Base-by-base conservation (phyloP, 345 rosid species). In the Clarkia xantiana region DNA sequence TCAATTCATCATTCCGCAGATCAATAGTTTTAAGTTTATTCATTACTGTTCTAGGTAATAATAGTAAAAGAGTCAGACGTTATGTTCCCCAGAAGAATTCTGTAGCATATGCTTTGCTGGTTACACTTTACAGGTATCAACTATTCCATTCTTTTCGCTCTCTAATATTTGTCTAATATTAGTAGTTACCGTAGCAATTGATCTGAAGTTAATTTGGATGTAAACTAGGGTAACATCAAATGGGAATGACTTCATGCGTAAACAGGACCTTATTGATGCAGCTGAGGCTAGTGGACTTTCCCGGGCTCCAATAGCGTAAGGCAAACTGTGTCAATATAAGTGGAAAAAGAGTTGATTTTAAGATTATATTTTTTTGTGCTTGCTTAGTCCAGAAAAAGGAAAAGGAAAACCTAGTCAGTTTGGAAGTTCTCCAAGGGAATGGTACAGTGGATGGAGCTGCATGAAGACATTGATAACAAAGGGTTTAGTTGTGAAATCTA, bases 251-350 rank as follows among this genome's bases (percentile, higher is more conserved):
- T 84, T 76, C 64, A 79, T 86, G 98, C 67, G 57, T 39, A 83
- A 81, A 60, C 86, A 81, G 69, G 96, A 81, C 60, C 84, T 90
- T 49, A 83, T 86, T 58, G 98, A 86, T 72, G 91, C 83, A 34
- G 74, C 94, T 58, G 98, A 91, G 55, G 94, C 91, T 20, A 86
- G 94, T 63, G 98, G 97, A 22, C 94, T 86, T 66, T 86, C 96
- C 63, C 78, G 78, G 42, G 73, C 45, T 9, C 84, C 93, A 41
- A 71, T 90, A 44, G 65, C 11, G 96, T 86, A 74, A 39, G 95
- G 44, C 53, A 18, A 17, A 68, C 22, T 38, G 36, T 41, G 3
- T 4, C 10, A 47, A 39, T 19, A 22, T 48, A 56, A 12, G 6
- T 43, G 51, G 23, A 40, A 16, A 19, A 14, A 23, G 53, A 53